Percentiles rank a stretch among this genome's conserved stretches.
phyloP scores from a whole-genome alignment of 176 grass and related monocot species.

The Alopecurus myosuroides region DNA sequence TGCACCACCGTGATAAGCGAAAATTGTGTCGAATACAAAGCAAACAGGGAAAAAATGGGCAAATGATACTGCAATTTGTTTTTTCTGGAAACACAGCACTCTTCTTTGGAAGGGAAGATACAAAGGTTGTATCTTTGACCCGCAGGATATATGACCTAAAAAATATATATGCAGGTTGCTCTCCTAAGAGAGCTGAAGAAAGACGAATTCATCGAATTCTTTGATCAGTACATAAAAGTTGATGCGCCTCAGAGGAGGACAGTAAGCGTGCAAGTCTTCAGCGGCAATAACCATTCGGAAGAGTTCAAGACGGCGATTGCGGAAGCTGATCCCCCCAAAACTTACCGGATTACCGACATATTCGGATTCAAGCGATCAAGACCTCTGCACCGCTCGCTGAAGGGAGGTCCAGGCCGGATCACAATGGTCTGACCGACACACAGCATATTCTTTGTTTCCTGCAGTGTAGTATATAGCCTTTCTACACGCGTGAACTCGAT shows the following conservation, averaged over 20 bases:
- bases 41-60: neutral
- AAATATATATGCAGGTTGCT: slow-evolving; percentile 41
- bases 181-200: slow-evolving; percentile 74
- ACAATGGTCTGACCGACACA: slow-evolving; percentile 29
- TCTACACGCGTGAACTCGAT: neutral
- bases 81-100: neutral
- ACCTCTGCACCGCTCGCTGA: slow-evolving; percentile 61
- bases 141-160: neutral
- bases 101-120: neutral
- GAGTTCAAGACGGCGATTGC: slow-evolving; percentile 33
- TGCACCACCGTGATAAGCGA: neutral
- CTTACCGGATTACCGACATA: slow-evolving; percentile 39
- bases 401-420: slow-evolving; percentile 43
- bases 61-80: neutral
- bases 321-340: slow-evolving; percentile 29
- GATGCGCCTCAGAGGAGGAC: slow-evolving; percentile 58
- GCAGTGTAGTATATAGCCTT: neutral
- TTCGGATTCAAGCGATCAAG: slow-evolving; percentile 72
- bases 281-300: slow-evolving; percentile 35
- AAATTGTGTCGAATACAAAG: neutral
- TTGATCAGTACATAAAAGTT: slow-evolving; percentile 58
- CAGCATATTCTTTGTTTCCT: neutral
- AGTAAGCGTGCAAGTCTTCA: slow-evolving; percentile 69
- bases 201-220: slow-evolving; percentile 71
- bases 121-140: neutral